Percentiles rank a stretch among this genome's conserved stretches.
phyloP scores from a whole-genome alignment of 495 filamentous ascomycete genomes.

The Penicillium odoratum region DNA sequence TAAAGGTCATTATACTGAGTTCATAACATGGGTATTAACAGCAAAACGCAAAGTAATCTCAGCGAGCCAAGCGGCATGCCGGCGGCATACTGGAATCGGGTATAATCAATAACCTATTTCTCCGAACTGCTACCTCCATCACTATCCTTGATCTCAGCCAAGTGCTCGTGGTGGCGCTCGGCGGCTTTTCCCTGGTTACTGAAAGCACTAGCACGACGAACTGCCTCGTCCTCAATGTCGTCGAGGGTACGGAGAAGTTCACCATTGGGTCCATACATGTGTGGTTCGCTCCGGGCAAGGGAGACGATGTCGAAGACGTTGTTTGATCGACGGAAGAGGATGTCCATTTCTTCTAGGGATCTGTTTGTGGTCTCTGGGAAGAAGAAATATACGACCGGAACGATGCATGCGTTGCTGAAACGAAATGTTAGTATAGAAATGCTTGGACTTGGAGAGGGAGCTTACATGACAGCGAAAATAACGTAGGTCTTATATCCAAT shows the following conservation, averaged over 20 bases:
- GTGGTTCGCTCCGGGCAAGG: conserved; percentile 59
- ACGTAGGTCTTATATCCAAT: conserved; percentile 67
- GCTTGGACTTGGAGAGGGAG: not conserved
- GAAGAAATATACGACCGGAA: conserved; percentile 71
- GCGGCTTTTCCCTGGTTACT: conserved; percentile 19
- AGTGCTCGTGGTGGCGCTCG: conserved; percentile 24
- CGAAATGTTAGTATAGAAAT: conserved; percentile 13
- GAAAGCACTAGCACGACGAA: conserved; percentile 34
- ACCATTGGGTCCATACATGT: conserved; percentile 70
- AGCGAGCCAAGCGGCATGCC: not conserved
- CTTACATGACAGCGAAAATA: conserved; percentile 64
- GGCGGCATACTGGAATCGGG: not conserved
- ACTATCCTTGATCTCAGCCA: conserved; percentile 27
- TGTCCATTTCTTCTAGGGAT: conserved; percentile 75
- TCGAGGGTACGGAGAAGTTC: conserved; percentile 51
- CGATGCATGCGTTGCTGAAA: conserved; percentile 63
- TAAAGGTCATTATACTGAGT: too few relatives aligned
- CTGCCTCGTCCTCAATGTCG: conserved; percentile 39
- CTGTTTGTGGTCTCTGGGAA: conserved; percentile 74
- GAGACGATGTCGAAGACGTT: conserved; percentile 58
- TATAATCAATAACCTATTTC: conserved; percentile 14
- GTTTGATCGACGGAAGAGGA: conserved; percentile 67
- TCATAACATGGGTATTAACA: too few relatives aligned
- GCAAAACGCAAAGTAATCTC: not conserved
- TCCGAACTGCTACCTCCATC: conserved; percentile 33